Base-by-base conservation (phyloP, 2,329 filamentous ascomycete species). In the Nakataea oryzae region DNA sequence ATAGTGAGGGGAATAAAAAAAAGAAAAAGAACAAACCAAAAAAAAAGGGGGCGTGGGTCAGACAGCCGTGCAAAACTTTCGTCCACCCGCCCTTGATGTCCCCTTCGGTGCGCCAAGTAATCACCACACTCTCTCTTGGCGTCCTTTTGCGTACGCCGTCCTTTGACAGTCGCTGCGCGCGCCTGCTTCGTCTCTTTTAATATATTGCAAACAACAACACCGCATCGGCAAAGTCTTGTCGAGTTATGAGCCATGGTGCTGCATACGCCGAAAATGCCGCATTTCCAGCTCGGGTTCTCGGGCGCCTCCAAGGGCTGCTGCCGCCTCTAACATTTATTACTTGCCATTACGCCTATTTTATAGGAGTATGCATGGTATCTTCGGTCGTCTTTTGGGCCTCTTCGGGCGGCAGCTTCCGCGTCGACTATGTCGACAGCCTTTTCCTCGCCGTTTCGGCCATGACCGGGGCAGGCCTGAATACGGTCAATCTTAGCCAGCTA, bases 391-490 rank as follows among this genome's bases (percentile, higher is more conserved):
- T 89, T 68, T 89, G 79, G 78, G 78, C 76, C 21, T 76, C 79
- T 0, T 82, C 83, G 0, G 77, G 77, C 6, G 80, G 82, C 11
- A 69, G 72, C 24, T 69, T 74, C 34, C 81, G 76, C 64, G 78
- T 89, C 63, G 74, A 75, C 55, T 90, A 87, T 72, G 78, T 79
- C 26, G 86, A 90, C 70, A 79, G 83, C 21, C 73, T 90, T 8
- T 90, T 89, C 68, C 71, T 89, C 30, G 81, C 82, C 60, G 77
- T 85, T 55, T 86, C 82, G 64, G 86, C 86, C 56, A 88, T 89
- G 80, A 88, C 86, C 1, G 78, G 85, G 64, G 81, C 86, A 11
- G 87, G 87, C 2, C 74, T 88, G 34, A 87, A 73, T 66, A 88
- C 86, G 11, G 82, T 86, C 66, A 84, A 87, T 68, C 70, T 89